Conservation (phyloP, 169 alveolate species). For the Eimeria maxima region DNA sequence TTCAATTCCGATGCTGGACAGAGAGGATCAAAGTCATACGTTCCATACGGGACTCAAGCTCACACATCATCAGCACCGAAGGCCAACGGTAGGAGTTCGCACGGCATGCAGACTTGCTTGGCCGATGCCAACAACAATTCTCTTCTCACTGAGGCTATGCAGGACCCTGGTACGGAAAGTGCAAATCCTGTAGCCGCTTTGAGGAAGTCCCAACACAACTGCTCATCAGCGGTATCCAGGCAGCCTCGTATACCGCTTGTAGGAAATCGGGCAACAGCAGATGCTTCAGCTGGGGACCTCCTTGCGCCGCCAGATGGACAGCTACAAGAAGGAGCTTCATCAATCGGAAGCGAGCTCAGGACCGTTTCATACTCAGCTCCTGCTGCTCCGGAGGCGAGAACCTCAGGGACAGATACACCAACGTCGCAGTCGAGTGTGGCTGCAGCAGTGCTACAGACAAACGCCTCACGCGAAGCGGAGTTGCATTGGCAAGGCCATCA, state of each 20-base stretch:
- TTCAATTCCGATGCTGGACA: not conserved
- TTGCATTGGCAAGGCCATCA: constrained; percentile 41
- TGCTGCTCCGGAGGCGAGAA: constrained; percentile 49
- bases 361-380: constrained; percentile 44
- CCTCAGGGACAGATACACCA: constrained; percentile 47
- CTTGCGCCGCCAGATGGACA: constrained; percentile 4
- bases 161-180: not conserved
- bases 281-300: not conserved
- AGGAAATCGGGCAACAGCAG: constrained; percentile 24
- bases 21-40: not conserved
- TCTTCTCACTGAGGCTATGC: not conserved
- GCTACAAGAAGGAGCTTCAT: not conserved
- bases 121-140: not conserved
- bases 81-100: constrained; percentile 17
- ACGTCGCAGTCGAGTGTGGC: constrained; percentile 33
- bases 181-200: not conserved
- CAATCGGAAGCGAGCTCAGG: not conserved
- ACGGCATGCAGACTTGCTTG: not conserved
- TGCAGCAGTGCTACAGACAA: constrained; percentile 8
- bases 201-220: not conserved
- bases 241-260: constrained; percentile 9
- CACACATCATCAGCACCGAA: not conserved
- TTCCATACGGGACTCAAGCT: not conserved
- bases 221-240: not conserved
- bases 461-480: constrained; percentile 47